Evolutionary conservation across 129 eudicot genomes (phyloP).

Genomic region (Artemisia argyi): DNA sequence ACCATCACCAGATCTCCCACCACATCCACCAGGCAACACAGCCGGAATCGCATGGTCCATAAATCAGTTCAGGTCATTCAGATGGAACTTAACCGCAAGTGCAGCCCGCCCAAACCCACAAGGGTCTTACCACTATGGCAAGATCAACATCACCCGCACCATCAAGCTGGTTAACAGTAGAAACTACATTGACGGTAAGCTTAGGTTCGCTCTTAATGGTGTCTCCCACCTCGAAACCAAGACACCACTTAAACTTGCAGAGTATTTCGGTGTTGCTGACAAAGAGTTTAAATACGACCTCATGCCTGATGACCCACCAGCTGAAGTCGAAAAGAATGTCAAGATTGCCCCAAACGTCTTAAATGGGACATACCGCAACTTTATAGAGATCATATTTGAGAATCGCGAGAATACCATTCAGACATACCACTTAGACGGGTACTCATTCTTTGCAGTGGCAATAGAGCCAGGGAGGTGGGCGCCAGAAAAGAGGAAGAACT

Average conservation of each 20-base stretch:
- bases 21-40: slow-evolving; percentile 51
- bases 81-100: slow-evolving; percentile 94
- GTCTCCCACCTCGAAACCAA: slow-evolving; percentile 58
- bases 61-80: slow-evolving; percentile 82
- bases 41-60: slow-evolving; percentile 69
- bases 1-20: slow-evolving; percentile 46
- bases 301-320: slow-evolving; percentile 58
- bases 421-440: slow-evolving; percentile 62
- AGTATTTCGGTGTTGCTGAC: slow-evolving; percentile 54
- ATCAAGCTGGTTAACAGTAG: slow-evolving; percentile 61
- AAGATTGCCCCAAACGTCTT: slow-evolving; percentile 60
- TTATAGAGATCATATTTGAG: slow-evolving; percentile 75
- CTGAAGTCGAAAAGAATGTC: slow-evolving; percentile 26
- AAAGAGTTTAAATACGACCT: slow-evolving; percentile 56
- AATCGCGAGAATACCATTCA: slow-evolving; percentile 79
- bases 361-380: slow-evolving; percentile 71
- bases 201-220: slow-evolving; percentile 71
- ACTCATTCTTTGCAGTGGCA: slow-evolving; percentile 88
- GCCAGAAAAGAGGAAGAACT: slow-evolving; percentile 79
- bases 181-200: slow-evolving; percentile 58
- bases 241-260: slow-evolving; percentile 77
- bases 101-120: slow-evolving; percentile 99
- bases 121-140: slow-evolving; percentile 89
- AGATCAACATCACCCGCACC: slow-evolving; percentile 93
- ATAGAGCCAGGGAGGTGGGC: slow-evolving; percentile 75